Evolutionary conservation across 2,329 filamentous ascomycete genomes (phyloP), one percentile per base, ranked within the genome.

Genomic region (Talaromyces rugulosus): DNA sequence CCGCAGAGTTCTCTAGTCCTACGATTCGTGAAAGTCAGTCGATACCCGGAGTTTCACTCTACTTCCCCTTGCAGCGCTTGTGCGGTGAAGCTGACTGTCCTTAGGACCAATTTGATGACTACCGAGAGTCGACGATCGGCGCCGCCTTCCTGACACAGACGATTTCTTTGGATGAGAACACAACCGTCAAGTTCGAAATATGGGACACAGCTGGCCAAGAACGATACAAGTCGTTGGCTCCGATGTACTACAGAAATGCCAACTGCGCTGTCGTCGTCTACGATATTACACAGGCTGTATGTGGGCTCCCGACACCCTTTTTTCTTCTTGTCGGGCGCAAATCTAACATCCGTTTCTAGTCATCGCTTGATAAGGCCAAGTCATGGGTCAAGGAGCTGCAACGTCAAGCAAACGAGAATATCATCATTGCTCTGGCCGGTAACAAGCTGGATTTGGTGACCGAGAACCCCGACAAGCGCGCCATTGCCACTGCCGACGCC

Each of bases 251-350:
- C 82, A 85, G 96, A 71, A 99, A 99, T 77, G 96, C 96, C 70
- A 98, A 99, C 86, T 98, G 95, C 81, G 95, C 96, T 63, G 94
- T 99, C 34, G 94, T 99, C 56, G 95, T 99, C 68, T 99, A 99
- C 80, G 95, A 99, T 80, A 98, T 99, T 74, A 99, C 95, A 74
- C 95, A 99, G 86, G 92, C 95, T 69, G 95, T 99, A 88, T 66
- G 90, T 80, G 34, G 18, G 2, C 40, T 59, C 36, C 28, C 4
- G 7, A 16, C 11, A 27, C 27, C 12, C 9, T 31, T 63, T 52
- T 64, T 36, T 42, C 40, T 30, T 28, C 6, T 47, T 52, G 18
- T 42, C 56, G 2, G 14, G 34, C 53, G 18, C 50, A 72, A 30
- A 11, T n/a, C 60, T 56, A 52, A 23, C 62, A 12, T 33, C 14